These are phyloP conservation scores for Omphalotus olearius DNA, from an alignment of 1,284 basidiomycete species.

Conservation along the genomic window DNA sequence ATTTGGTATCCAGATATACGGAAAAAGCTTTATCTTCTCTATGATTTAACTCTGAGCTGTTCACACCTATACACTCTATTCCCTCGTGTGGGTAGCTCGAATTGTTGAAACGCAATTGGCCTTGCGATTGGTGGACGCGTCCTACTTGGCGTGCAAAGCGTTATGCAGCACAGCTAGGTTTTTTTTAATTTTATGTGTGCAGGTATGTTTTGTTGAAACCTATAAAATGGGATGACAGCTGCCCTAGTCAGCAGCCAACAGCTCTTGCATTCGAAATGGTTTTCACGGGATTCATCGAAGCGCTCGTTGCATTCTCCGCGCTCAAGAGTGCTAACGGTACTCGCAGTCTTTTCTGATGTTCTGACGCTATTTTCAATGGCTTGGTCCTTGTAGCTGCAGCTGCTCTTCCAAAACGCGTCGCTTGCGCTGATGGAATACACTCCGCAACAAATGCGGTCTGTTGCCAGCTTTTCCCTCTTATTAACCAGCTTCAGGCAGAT, in stretches of 20 bases:
- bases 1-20: too few relatives aligned
- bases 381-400: conserved; percentile 17
- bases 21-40: too few relatives aligned
- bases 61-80: too few relatives aligned
- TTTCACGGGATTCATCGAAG: conserved; percentile 4
- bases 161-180: too few relatives aligned
- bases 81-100: too few relatives aligned
- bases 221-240: too few relatives aligned
- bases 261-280: conserved; percentile 5
- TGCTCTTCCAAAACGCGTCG: conserved; percentile 25
- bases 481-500: conserved; percentile 34
- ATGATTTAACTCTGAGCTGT: too few relatives aligned
- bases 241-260: not conserved
- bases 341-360: conserved; percentile 5
- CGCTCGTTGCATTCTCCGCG: conserved; percentile 5
- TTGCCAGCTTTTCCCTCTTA: conserved; percentile 35
- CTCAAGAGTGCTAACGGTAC: conserved; percentile 14
- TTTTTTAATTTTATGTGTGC: too few relatives aligned
- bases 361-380: not conserved
- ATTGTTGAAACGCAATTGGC: too few relatives aligned
- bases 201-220: too few relatives aligned
- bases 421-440: conserved; percentile 31
- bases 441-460: conserved; percentile 33
- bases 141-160: too few relatives aligned
- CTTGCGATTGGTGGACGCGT: too few relatives aligned